Conservation (phyloP, 768 basidiomycete genomes). For the Mycena haematopus region DNA sequence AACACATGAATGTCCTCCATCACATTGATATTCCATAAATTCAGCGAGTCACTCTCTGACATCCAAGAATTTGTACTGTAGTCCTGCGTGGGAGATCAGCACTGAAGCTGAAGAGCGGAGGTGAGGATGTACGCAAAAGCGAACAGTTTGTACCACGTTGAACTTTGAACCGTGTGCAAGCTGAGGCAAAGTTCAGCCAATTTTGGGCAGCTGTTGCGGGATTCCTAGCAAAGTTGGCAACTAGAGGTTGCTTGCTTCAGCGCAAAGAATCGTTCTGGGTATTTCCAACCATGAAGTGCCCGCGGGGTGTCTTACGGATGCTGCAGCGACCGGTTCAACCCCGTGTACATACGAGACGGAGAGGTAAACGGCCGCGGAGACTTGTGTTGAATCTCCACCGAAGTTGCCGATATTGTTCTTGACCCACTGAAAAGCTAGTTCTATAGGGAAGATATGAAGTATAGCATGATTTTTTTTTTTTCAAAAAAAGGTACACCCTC, state of each 20-base stretch:
- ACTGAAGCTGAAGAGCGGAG: neutral
- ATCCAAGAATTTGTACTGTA: constrained; percentile 18
- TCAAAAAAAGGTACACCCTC: constrained; percentile 29
- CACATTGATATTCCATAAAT: neutral
- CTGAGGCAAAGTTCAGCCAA: constrained; percentile 31
- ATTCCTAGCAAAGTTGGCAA: constrained; percentile 31
- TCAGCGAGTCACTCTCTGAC: neutral
- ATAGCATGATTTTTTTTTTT: neutral
- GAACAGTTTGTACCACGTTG: constrained; percentile 31
- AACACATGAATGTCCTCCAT: neutral
- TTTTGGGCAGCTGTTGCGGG: constrained; percentile 26
- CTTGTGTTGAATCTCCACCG: constrained; percentile 33
- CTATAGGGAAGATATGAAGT: neutral
- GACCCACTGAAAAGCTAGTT: constrained; percentile 42
- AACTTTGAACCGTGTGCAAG: constrained; percentile 30
- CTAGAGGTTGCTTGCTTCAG: too few species aligned
- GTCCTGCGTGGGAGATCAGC: neutral
- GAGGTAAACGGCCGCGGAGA: constrained; percentile 20
- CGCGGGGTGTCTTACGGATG: too few species aligned
- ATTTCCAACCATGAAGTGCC: too few species aligned
- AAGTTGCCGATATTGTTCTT: constrained; percentile 52
- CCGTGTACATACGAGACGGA: neutral
- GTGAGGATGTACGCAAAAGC: neutral
- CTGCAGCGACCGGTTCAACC: too few species aligned
- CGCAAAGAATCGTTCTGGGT: too few species aligned